Evolutionary conservation across 208 protist genomes (phyloP).

Genomic region (Leishmania tropica): DNA sequence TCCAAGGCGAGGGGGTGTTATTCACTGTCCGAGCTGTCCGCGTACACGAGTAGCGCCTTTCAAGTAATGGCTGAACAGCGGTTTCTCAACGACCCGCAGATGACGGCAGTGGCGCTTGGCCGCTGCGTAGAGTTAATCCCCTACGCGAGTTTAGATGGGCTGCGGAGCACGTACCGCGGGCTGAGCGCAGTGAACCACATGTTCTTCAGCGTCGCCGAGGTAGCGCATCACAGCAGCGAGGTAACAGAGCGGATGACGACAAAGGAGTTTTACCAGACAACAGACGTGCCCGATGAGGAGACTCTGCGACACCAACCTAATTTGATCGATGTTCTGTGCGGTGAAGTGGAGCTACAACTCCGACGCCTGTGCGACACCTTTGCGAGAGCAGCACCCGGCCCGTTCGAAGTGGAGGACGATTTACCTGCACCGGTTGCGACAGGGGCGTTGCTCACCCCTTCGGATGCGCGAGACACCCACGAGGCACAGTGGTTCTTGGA

Average conservation of each 20-base stretch:
- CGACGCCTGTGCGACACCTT: slow-evolving; percentile 3
- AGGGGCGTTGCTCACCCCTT: neutral
- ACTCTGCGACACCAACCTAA: slow-evolving; percentile 73
- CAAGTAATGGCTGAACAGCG: slow-evolving; percentile 46
- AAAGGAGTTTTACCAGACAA: slow-evolving; percentile 26
- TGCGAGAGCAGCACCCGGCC: too few relatives aligned
- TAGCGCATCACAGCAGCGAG: slow-evolving; percentile 45
- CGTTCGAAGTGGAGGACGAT: neutral
- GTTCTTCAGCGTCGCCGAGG: slow-evolving; percentile 77
- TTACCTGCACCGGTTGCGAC: neutral
- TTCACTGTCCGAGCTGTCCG: slow-evolving; percentile 29
- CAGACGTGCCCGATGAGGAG: slow-evolving; percentile 14
- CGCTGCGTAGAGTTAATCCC: slow-evolving; percentile 67
- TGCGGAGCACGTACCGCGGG: slow-evolving; percentile 55
- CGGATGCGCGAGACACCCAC: neutral
- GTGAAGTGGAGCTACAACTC: slow-evolving; percentile 64
- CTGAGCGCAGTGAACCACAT: slow-evolving; percentile 46
- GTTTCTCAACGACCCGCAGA: slow-evolving; percentile 66
- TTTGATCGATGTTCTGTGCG: slow-evolving; percentile 72
- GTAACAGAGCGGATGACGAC: slow-evolving; percentile 27
- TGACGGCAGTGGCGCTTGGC: slow-evolving; percentile 70
- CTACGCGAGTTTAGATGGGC: slow-evolving; percentile 39
- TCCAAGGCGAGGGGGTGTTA: neutral
- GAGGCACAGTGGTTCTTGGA: slow-evolving; percentile 21
- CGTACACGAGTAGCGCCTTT: slow-evolving; percentile 57